Conservation (phyloP, 164 flowering plant genomes). For the Protea cynaroides region DNA sequence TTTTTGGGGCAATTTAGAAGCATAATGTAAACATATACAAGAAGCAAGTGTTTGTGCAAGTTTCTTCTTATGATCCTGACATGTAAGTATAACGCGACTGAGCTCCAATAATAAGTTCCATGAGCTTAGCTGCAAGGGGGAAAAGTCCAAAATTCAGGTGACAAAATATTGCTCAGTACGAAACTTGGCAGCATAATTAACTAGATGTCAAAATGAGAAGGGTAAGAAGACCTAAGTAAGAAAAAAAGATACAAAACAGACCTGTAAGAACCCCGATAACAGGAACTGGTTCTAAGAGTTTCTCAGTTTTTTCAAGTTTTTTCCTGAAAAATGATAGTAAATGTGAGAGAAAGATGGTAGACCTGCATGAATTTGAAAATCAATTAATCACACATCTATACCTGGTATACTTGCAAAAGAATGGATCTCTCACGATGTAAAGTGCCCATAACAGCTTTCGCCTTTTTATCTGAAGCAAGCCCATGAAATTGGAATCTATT, state of each 20-base stretch:
- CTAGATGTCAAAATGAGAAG: not conserved
- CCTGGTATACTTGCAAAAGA: constrained; percentile 81
- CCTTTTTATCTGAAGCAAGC: constrained; percentile 55
- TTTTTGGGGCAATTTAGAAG: constrained; percentile 1
- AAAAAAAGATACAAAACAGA: constrained; percentile 14
- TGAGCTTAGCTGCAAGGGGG: constrained; percentile 65
- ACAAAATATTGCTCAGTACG: not conserved
- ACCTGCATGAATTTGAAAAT: constrained; percentile 1
- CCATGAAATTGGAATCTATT: constrained; percentile 5
- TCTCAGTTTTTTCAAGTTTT: constrained; percentile 62
- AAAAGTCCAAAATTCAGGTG: not conserved
- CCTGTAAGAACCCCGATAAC: constrained; percentile 79
- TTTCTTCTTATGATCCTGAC: constrained; percentile 69
- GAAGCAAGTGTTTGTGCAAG: constrained; percentile 2
- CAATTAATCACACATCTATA: constrained; percentile 14
- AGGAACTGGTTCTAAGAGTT: constrained; percentile 67
- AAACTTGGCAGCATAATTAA: not conserved
- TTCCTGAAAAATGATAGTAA: constrained; percentile 38
- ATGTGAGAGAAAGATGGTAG: constrained; percentile 1
- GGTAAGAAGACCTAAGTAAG: not conserved
- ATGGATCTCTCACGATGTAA: constrained; percentile 98
- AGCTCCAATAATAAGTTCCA: constrained; percentile 83
- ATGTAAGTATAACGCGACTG: constrained; percentile 93
- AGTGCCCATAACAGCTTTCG: constrained; percentile 85
- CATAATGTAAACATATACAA: constrained; percentile 1